Conservation (phyloP, 148 eudicot species). For the Tetragonia tetragonoides region DNA sequence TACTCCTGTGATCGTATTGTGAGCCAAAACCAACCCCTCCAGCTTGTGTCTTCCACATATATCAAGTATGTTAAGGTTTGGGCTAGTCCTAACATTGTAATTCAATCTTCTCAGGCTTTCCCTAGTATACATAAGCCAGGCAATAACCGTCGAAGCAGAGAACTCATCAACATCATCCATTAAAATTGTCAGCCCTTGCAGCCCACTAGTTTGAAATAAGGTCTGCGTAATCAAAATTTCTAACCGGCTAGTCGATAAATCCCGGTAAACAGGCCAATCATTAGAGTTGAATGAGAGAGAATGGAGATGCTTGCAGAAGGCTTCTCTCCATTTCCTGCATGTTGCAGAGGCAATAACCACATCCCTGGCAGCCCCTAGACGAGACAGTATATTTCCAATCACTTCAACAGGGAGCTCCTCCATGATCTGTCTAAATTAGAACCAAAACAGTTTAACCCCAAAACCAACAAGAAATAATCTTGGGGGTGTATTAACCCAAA, state of each 20-base stretch:
- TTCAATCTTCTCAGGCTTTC: constrained; percentile 59
- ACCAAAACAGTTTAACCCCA: constrained; percentile 15
- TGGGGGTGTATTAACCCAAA: constrained; percentile 5
- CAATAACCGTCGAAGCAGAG: constrained; percentile 83
- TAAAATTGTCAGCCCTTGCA: constrained; percentile 55
- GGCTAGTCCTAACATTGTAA: constrained; percentile 68
- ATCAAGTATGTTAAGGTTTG: constrained; percentile 74
- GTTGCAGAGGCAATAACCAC: constrained; percentile 81
- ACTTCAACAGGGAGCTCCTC: constrained; percentile 86
- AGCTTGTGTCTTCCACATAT: constrained; percentile 77
- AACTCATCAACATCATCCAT: constrained; percentile 93
- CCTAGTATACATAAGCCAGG: constrained; percentile 89
- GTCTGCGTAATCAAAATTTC: constrained; percentile 84
- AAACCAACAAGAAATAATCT: constrained; percentile 13
- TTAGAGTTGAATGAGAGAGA: constrained; percentile 64
- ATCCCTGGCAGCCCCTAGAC: constrained; percentile 71
- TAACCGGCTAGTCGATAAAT: constrained; percentile 46
- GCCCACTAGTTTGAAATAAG: constrained; percentile 70
- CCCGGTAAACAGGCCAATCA: constrained; percentile 68
- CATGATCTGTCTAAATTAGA: constrained; percentile 34
- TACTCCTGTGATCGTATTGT: constrained; percentile 72
- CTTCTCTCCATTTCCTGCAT: constrained; percentile 78
- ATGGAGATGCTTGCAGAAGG: constrained; percentile 72
- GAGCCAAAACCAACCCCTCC: constrained; percentile 61
- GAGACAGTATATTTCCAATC: constrained; percentile 84